Percentiles rank a stretch among this genome's conserved stretches.
Evolutionary conservation across 2,329 filamentous ascomycete genomes (phyloP).

Genomic region (Aspergillus novofumigatus): DNA sequence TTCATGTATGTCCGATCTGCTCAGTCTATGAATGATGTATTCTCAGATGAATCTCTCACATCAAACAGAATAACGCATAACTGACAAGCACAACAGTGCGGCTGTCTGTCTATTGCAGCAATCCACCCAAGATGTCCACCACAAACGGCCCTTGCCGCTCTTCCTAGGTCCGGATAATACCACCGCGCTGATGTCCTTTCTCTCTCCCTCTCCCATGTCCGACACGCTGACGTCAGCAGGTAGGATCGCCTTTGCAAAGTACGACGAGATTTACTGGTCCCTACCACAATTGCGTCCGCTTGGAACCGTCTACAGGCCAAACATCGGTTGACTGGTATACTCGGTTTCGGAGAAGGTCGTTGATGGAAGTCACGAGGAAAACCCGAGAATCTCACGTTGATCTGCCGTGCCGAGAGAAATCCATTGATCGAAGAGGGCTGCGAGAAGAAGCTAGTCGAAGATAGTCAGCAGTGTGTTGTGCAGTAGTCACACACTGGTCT

Average conservation of each 20-base stretch:
- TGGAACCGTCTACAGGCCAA: constrained; percentile 52
- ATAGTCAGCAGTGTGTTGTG: too few relatives aligned
- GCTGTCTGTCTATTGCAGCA: constrained; percentile 43
- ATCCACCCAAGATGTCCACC: constrained; percentile 39
- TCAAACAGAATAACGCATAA: constrained; percentile 21
- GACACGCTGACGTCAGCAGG: constrained; percentile 48
- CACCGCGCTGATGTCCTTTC: constrained; percentile 47
- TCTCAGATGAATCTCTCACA: too few relatives aligned
- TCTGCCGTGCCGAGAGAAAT: constrained; percentile 46
- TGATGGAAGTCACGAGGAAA: constrained; percentile 45
- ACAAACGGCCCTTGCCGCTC: constrained; percentile 49
- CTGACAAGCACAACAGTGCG: constrained; percentile 36
- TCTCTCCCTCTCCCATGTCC: constrained; percentile 49
- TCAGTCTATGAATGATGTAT: too few relatives aligned
- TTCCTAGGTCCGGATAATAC: constrained; percentile 49
- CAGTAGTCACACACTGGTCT: too few relatives aligned
- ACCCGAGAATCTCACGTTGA: constrained; percentile 51
- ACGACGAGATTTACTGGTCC: constrained; percentile 19
- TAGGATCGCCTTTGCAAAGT: constrained; percentile 41
- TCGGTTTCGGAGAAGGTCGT: constrained; percentile 47
- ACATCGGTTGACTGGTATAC: constrained; percentile 52
- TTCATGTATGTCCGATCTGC: neutral
- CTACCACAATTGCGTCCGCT: constrained; percentile 49
- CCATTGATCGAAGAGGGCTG: too few relatives aligned
- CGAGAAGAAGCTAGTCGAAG: too few relatives aligned